Base-by-base conservation (phyloP, 2,329 filamentous ascomycete species). In the Phialocephala subalpina region DNA sequence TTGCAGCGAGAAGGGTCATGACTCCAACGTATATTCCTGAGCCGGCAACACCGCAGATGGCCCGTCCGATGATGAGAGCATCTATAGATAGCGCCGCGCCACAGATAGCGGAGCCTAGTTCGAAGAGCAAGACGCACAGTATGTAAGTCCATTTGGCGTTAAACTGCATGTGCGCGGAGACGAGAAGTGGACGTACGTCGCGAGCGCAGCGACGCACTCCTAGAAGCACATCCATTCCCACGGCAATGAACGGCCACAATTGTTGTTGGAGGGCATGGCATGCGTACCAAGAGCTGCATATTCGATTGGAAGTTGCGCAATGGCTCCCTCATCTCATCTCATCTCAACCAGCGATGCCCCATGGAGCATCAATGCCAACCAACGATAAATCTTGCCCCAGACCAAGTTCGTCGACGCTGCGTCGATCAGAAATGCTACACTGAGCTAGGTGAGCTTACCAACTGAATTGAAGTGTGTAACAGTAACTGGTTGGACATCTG, bases 31-130 rank as follows among this genome's bases (percentile, higher is more conserved):
- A 83, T 71, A 82, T 78, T 8, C 82, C 83, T 1, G 73, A 72
- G 0, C 82, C 82, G 1, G 82, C 82, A 18, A 80, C 70, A 40
- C 82, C 83, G 52, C 78, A 78, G 36, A 83, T 75, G 18, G 77
- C 81, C 4, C 83, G 77, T 3, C 83, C 83, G 12, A 83, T 72
- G 63, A 87, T 86, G 16, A 86, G 69, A 22, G 80, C 80, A 64
- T 80, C 71, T 75, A 78, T 78, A 11, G 62, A 75, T 9, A 77
- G 77, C 12, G 78, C 77, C 3, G 73, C 72, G 25, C 75, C 78
- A 60, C 78, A 80, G 12, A 79, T 49, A 1, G 76, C 73, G 2
- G 75, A 77, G 5, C 78, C 77, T 14, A 77, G 65, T 60, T 76
- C 74, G 29, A 77, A 77, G 16, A 77, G 57, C 6, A 70, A 22